A percentile compares a stretch with the other conserved stretches of the same genome.
phyloP scores from a whole-genome alignment of 192 early-diverging fungal genomes.

The Coemansia sp. region DNA sequence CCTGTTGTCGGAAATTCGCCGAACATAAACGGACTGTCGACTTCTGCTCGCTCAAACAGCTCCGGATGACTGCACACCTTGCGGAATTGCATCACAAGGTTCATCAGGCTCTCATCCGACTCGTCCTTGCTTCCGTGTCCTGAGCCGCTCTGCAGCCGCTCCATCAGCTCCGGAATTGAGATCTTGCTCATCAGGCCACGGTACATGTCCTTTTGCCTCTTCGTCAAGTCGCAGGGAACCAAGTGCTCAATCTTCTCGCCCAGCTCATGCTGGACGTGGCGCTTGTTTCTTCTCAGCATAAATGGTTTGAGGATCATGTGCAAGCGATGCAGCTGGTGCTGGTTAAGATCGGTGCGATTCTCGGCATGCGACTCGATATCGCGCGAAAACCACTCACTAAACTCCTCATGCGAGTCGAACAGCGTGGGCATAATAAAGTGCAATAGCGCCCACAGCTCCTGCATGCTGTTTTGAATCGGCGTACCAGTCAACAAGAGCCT shows the following conservation, averaged over 20 bases:
- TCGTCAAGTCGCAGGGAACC: constrained; percentile 76
- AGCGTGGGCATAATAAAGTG: constrained; percentile 96
- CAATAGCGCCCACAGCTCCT: constrained; percentile 90
- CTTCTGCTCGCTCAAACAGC: constrained; percentile 83
- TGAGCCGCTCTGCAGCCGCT: constrained; percentile 62
- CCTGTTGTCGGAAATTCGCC: constrained; percentile 63
- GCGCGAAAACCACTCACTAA: constrained; percentile 93
- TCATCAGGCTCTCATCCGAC: constrained; percentile 84
- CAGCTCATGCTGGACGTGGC: constrained; percentile 87
- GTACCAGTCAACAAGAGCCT: constrained; percentile 87
- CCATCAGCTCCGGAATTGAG: constrained; percentile 74
- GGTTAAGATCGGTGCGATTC: constrained; percentile 77
- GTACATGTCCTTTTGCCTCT: constrained; percentile 73
- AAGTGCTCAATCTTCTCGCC: constrained; percentile 90
- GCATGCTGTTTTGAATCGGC: constrained; percentile 93
- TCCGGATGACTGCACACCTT: constrained; percentile 91
- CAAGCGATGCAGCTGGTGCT: constrained; percentile 80
- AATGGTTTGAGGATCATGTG: constrained; percentile 96
- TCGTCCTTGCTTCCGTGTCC: constrained; percentile 61
- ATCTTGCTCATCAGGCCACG: constrained; percentile 77
- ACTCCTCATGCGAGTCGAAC: constrained; percentile 92
- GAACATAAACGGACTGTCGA: constrained; percentile 69
- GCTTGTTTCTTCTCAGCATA: constrained; percentile 89
- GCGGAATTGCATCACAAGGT: constrained; percentile 93
- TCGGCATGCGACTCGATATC: constrained; percentile 91